Conservation (phyloP, 2,329 filamentous ascomycete species). For the Teratosphaeria viscida region DNA sequence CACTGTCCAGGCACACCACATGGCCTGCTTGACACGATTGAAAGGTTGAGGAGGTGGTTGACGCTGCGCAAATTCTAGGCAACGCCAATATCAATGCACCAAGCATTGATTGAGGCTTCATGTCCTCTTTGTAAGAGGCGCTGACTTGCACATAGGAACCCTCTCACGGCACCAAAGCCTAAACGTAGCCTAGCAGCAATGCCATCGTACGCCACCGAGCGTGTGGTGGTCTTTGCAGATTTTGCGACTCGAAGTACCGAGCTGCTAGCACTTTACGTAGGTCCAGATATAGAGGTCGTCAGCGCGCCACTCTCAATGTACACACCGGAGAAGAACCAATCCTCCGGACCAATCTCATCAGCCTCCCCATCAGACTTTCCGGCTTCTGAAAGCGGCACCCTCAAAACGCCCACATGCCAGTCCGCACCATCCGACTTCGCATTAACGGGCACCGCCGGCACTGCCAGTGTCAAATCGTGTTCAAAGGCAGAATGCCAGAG, state of each 20-base stretch:
- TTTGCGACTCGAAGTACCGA: neutral
- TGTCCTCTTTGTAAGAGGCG: no score
- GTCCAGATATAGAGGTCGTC: conserved; percentile 17
- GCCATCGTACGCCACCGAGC: no score
- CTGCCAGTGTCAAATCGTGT: conserved; percentile 46
- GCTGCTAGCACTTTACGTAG: conserved; percentile 4
- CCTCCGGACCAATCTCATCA: conserved; percentile 44
- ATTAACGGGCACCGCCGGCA: conserved; percentile 48
- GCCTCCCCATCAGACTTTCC: conserved; percentile 21
- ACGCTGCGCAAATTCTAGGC: no score
- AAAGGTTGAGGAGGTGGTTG: no score
- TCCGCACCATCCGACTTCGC: conserved; percentile 55
- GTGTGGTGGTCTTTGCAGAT: no score
- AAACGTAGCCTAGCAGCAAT: no score
- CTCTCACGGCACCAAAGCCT: no score
- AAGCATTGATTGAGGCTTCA: no score
- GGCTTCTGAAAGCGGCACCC: conserved; percentile 47
- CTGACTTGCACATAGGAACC: no score
- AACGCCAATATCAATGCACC: no score
- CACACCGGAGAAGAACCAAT: conserved; percentile 62
- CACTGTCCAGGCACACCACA: no score
- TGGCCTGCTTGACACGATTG: no score
- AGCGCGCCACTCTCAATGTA: conserved; percentile 54
- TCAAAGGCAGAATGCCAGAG: conserved; percentile 61
- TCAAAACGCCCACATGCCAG: conserved; percentile 62